Conservation (phyloP, 1,284 basidiomycete species). For the Agroathelia rolfsii region DNA sequence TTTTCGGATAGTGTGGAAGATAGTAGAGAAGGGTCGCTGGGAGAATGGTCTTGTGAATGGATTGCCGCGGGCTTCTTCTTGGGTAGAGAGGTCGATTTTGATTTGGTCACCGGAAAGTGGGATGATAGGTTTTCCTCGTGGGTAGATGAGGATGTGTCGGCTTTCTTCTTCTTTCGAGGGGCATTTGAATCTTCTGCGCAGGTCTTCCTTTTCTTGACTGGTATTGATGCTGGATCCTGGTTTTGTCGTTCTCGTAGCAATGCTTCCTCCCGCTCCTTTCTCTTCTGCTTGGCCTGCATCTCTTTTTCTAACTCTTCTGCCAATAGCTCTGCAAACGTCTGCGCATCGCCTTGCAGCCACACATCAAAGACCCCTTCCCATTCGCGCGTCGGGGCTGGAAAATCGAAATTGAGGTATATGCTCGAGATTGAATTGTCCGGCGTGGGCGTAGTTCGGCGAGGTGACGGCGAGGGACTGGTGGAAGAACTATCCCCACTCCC, state of each 20-base stretch:
- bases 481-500: conserved; percentile 16
- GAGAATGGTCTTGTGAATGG: too few species aligned
- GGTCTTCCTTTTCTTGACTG: conserved; percentile 3
- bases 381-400: conserved; percentile 75
- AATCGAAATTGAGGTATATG: conserved; percentile 88
- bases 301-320: conserved; percentile 47
- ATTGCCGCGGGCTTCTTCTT: too few species aligned
- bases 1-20: too few species aligned
- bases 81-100: too few species aligned
- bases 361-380: conserved; percentile 91
- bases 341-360: conserved; percentile 87
- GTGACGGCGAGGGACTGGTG: conserved; percentile 33
- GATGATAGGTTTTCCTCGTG: too few species aligned
- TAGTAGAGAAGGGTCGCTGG: too few species aligned
- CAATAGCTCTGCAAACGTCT: conserved; percentile 58
- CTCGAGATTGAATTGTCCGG: conserved; percentile 65
- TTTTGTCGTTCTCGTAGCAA: neutral
- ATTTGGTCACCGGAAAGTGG: too few species aligned
- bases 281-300: conserved; percentile 40
- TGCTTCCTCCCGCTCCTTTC: conserved; percentile 34
- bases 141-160: too few species aligned
- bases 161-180: too few species aligned
- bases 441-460: conserved; percentile 26
- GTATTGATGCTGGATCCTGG: neutral
- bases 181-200: too few species aligned